Conservation (phyloP, 495 filamentous ascomycete species). For the Neurospora pannonica region DNA sequence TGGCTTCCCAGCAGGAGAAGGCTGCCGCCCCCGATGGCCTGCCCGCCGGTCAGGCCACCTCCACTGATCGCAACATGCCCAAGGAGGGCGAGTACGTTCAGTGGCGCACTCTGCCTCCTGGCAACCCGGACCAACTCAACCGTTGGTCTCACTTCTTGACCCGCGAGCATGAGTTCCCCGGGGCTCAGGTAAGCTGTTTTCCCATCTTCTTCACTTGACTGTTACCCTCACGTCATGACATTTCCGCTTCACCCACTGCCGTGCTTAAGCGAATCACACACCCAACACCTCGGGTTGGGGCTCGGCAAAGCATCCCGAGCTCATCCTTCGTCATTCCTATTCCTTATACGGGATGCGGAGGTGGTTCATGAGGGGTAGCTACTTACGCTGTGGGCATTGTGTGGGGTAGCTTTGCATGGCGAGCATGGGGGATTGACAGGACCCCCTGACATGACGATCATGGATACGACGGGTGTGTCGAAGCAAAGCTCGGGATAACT, state of each 20-base stretch:
- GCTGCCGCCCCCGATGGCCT: background rate
- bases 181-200: constrained; percentile 57
- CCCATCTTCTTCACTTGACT: background rate
- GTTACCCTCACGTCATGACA: background rate
- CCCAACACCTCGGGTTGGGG: background rate
- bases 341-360: background rate
- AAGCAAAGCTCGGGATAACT: background rate
- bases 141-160: constrained; percentile 40
- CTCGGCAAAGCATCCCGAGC: background rate
- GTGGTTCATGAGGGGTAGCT: background rate
- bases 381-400: background rate
- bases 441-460: background rate
- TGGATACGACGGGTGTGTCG: background rate
- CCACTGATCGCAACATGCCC: constrained; percentile 22
- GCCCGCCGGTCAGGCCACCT: background rate
- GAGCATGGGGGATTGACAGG: background rate
- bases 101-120: constrained; percentile 31
- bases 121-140: constrained; percentile 29
- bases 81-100: constrained; percentile 36
- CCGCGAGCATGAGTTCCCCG: constrained; percentile 79
- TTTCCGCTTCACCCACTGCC: background rate
- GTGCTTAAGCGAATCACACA: background rate
- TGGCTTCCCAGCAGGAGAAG: background rate
- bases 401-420: background rate
- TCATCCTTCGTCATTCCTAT: background rate